Base-by-base conservation (phyloP, 805 yeast genomes). In the Lachancea thermotolerans region DNA sequence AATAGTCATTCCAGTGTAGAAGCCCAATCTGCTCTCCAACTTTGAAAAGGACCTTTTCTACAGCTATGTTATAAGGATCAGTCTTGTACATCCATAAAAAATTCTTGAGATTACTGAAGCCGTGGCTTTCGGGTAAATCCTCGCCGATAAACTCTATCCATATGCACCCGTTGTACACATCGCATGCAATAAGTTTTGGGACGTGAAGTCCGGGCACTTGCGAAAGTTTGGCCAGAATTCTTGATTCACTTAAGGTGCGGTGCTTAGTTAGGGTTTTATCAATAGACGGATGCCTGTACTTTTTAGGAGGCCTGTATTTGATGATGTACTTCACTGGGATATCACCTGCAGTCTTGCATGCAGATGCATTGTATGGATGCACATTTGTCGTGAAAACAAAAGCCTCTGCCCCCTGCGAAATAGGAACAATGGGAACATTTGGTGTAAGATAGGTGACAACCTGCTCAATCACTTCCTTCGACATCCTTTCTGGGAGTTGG, bases 361-460 rank as follows among this genome's bases (percentile, higher is more conserved):
- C 25, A 21, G 37, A 17, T 8, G 79, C 73, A 21, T 73, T 57
- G 58, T 83, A 88, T 21, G 95, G 95, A 62, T 88, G 95, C 2
- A 59, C 59, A 1, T 62, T 48, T 0, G 91, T 74, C 10, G 69
- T 60, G 62, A 85, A 85, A 2, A 87, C 89, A 10, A 87, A 71
- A 0, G 95, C 95, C 61, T 88, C 96, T 1, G 96, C 96, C 21
- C 96, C 96, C 58, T 88, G 96, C 0, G 95, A 85, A 2, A 88
- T 68, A 27, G 77, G 68, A 1, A 62, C 56, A 4, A 83, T 58
- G 0, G 80, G 77, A 6, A 82, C 68, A 35, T 73, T 68, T 1
- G 75, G 73, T 2, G 62, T 57, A 17, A 82, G 58, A 17, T 71
- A 64, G 0, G 52, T 35, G 39, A 71, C 65, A 0, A 79, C 81